Base-by-base conservation (phyloP, 2,329 filamentous ascomycete genomes). In the Neocucurbitaria cava region DNA sequence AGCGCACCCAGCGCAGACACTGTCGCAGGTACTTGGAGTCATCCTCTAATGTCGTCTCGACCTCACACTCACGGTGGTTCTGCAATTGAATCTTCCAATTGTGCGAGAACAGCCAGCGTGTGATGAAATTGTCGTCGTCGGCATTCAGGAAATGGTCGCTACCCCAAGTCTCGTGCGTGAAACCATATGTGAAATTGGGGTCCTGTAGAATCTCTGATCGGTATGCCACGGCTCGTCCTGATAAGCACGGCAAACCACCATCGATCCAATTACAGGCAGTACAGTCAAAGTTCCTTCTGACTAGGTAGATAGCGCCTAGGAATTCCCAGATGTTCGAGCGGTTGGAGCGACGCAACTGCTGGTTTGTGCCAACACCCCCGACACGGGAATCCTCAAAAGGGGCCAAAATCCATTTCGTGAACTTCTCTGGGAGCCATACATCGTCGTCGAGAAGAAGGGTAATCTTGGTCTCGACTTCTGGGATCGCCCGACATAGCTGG, bases 71-170 rank as follows among this genome's bases (percentile, higher is more conserved):
- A 43, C 85, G 86, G 75, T 96, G 89, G 78, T 96, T 96, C 79
- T 98, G 94, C 76, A 97, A 90, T 83, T 91, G 94, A 20, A 93
- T 97, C 79, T 96, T 92, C 91, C 92, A 96, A 64, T 89, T 85
- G 79, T 96, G 89, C 61, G 87, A 90, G 65, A 97, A 93, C 70
- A 98, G 85, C 94, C 94, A 98, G 53, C 94, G 88, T 6, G 94
- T 97, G 66, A 98, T 91, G 79, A 97, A 98, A 79, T 98, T 98
- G 82, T 98, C 94, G 76, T 98, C 94, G 76, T 98, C 94, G 23
- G 94, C 92, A 72, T 97, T 97, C 57, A 98, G 84, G 70, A 93
- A 93, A 78, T 89, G 96, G 68, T 89, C 87, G 61, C 70, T 74
- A 28, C 73, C 72, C 77, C 84, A 83, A 65, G 89, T 89, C 79